These are phyloP conservation scores for Aspergillus saccharolyticus DNA, from an alignment of 495 filamentous ascomycete genomes.

Conservation along the genomic window DNA sequence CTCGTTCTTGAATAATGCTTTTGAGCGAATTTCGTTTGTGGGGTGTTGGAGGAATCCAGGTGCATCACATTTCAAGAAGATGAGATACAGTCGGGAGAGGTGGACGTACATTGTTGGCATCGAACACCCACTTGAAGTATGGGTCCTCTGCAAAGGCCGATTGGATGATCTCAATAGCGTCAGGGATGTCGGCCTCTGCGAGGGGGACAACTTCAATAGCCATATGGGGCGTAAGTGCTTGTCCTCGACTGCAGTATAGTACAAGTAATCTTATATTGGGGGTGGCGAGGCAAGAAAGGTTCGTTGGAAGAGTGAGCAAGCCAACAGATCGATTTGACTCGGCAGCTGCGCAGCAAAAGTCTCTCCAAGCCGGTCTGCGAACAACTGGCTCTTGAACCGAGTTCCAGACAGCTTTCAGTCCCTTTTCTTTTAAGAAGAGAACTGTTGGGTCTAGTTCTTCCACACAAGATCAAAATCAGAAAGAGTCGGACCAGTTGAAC, in stretches of 20 bases:
- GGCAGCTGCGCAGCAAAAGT: not conserved
- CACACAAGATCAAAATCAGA: not conserved
- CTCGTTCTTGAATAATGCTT: not conserved
- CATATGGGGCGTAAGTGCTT: slow-evolving; percentile 31
- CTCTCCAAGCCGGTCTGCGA: not conserved
- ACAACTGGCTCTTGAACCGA: too few species aligned
- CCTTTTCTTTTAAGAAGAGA: too few species aligned
- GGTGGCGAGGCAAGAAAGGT: too few species aligned
- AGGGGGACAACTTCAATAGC: slow-evolving; percentile 51
- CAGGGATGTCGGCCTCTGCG: slow-evolving; percentile 54
- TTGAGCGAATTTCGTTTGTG: not conserved
- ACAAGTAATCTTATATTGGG: not conserved
- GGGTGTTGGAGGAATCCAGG: not conserved
- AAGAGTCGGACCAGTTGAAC: too few species aligned
- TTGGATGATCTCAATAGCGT: slow-evolving; percentile 52
- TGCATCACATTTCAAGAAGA: not conserved
- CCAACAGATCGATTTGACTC: not conserved
- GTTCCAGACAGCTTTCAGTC: too few species aligned
- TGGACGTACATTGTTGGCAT: slow-evolving; percentile 43
- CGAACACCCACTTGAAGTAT: slow-evolving; percentile 59
- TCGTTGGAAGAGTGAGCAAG: not conserved
- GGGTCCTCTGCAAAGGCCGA: slow-evolving; percentile 63
- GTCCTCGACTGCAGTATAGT: not conserved
- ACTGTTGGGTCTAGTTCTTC: too few species aligned
- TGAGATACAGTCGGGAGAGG: not conserved